phyloP scores from a whole-genome alignment of 495 filamentous ascomycete species.

The Recurvomyces mirabilis region DNA sequence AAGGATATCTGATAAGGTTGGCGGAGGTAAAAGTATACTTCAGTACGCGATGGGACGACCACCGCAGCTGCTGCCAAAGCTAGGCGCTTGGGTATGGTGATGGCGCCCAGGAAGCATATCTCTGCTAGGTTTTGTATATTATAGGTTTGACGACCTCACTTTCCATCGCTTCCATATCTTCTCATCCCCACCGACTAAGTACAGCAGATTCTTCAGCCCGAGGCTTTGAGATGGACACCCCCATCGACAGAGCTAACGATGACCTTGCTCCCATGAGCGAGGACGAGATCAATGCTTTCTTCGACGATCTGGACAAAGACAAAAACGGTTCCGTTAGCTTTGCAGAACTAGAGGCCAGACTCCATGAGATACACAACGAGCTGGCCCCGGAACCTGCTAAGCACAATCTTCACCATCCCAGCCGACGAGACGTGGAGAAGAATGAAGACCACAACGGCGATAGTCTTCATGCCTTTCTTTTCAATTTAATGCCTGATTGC shows the following conservation, averaged over 20 bases:
- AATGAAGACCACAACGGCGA: constrained; percentile 9
- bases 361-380: constrained; percentile 31
- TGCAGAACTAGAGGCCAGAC: constrained; percentile 29
- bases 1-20: too few relatives aligned
- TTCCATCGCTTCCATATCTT: too few relatives aligned
- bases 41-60: too few relatives aligned
- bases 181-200: too few relatives aligned
- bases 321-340: constrained; percentile 31
- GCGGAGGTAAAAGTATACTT: too few relatives aligned
- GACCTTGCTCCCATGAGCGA: constrained; percentile 19
- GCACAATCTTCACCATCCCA: constrained; percentile 24
- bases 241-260: constrained; percentile 3
- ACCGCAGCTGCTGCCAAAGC: too few relatives aligned
- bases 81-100: too few relatives aligned
- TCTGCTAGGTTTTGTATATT: too few relatives aligned
- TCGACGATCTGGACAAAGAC: constrained; percentile 32
- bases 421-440: background rate
- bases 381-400: constrained; percentile 25
- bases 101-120: too few relatives aligned
- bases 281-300: constrained; percentile 27
- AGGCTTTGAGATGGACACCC: constrained; percentile 5
- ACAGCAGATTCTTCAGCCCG: too few relatives aligned
- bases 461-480: constrained; percentile 30
- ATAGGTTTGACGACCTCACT: too few relatives aligned
- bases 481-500: constrained; percentile 26